These are phyloP conservation scores for Curvularia sp. DNA, from an alignment of 2,329 filamentous ascomycete genomes.

Conservation along the genomic window DNA sequence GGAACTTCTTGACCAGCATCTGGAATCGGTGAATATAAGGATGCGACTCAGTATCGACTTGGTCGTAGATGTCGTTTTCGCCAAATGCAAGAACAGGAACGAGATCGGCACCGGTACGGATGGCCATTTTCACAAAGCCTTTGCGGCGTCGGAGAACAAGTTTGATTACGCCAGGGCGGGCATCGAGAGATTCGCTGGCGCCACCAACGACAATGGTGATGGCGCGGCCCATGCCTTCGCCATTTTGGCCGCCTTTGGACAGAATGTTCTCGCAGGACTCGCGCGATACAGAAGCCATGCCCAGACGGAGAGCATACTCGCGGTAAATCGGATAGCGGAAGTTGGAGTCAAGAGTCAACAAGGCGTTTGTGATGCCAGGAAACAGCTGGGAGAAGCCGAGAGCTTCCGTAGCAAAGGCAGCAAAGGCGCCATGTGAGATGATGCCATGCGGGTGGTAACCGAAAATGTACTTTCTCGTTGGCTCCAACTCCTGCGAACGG, in stretches of 20 bases:
- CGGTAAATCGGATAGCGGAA: slow-evolving; percentile 93
- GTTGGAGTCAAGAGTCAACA: slow-evolving; percentile 94
- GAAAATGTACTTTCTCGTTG: slow-evolving; percentile 91
- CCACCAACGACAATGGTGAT: slow-evolving; percentile 96
- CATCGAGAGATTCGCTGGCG: slow-evolving; percentile 88
- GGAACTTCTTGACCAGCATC: slow-evolving; percentile 79
- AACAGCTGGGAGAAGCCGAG: slow-evolving; percentile 87
- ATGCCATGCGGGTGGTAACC: slow-evolving; percentile 98
- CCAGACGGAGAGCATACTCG: slow-evolving; percentile 90
- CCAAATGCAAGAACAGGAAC: slow-evolving; percentile 93
- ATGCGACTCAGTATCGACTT: slow-evolving; percentile 77
- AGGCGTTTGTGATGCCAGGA: slow-evolving; percentile 91
- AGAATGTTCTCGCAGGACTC: slow-evolving; percentile 91
- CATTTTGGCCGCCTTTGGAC: slow-evolving; percentile 76
- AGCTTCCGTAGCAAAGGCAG: slow-evolving; percentile 87
- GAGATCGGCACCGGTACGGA: slow-evolving; percentile 89
- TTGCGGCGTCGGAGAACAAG: slow-evolving; percentile 84
- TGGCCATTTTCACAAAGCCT: slow-evolving; percentile 92
- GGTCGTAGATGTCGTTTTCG: slow-evolving; percentile 95
- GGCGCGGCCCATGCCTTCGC: slow-evolving; percentile 88
- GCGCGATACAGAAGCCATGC: slow-evolving; percentile 85
- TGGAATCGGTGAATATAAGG: slow-evolving; percentile 82
- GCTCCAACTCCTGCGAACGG: slow-evolving; percentile 78
- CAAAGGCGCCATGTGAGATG: slow-evolving; percentile 95
- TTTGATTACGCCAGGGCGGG: slow-evolving; percentile 76